Base-by-base conservation (phyloP, 208 protist species). In the Strigomonas galati region DNA sequence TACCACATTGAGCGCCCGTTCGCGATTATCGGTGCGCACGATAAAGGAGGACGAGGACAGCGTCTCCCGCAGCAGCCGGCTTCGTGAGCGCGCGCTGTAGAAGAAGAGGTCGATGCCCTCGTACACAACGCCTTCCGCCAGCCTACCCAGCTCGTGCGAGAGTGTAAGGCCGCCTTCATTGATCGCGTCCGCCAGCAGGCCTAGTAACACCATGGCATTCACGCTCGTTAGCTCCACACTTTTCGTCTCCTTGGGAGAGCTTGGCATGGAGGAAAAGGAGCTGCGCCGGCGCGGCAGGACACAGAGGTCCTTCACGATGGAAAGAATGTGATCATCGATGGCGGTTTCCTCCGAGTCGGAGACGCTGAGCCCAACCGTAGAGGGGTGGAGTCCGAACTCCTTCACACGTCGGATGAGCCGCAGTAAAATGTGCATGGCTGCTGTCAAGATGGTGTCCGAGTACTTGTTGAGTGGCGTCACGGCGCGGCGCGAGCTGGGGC, bases 41-140 rank as follows among this genome's bases (percentile, higher is more conserved):
- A 26, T 3, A 27, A 14, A 26, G 7, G 31, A 46, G 55, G 32
- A 37, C 32, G 32, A 37, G 6, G 32, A 37, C 46, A 95, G 76
- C 62, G 87, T 65, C n/a, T 93, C 86, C 6, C 78, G 71, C 65
- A 93, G 65, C 23, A 95, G 64, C 51, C 57, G 60, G n/a, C 81
- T 85, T 0, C 90, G 82, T 26, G 80, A 63, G 7, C 62, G 61
- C 27, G 84, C 81, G 44, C 72, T 78, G 3, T 87, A 85, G 53
- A 95, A 72, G 53, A 95, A 93, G 48, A 95, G 76, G 26, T 81
- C 81, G 21, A 95, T 81, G 21, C 87, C 87, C 51, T 93, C 83
- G 19, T 77, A 54, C 5, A 91, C 69, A 19, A 86, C 82, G 27
- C 72, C 67, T 23, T 72, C 69, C 0, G 87, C 86, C 21, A 90